Evolutionary conservation across 768 basidiomycete genomes (phyloP).

Genomic region (Suillus tomentosus): DNA sequence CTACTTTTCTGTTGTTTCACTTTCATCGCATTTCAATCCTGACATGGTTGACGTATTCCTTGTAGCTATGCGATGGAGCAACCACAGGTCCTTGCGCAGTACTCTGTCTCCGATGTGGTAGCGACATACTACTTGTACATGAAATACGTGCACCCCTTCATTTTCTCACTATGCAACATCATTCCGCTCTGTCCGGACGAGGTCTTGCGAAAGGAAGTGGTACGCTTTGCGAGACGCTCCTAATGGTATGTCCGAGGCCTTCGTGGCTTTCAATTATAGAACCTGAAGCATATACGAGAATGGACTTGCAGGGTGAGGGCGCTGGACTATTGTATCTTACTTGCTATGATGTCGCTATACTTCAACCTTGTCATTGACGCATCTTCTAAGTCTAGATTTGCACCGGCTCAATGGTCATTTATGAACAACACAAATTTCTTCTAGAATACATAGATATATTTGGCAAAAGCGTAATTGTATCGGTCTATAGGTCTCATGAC

Average conservation of each 20-base stretch:
- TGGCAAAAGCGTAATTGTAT: too few relatives aligned
- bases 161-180: constrained; percentile 98
- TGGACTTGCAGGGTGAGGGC: too few relatives aligned
- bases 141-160: constrained; percentile 99
- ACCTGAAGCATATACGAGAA: too few relatives aligned
- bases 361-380: too few relatives aligned
- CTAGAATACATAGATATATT: too few relatives aligned
- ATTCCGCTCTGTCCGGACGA: constrained; percentile 97
- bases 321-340: too few relatives aligned
- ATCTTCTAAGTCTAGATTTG: too few relatives aligned
- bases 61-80: constrained; percentile 93
- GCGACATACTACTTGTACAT: constrained; percentile 99
- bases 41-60: background rate
- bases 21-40: constrained; percentile 3
- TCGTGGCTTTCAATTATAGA: background rate
- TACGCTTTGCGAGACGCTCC: constrained; percentile 93
- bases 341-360: too few relatives aligned
- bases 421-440: too few relatives aligned
- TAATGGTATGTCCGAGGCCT: constrained; percentile 73
- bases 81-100: constrained; percentile 91
- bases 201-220: constrained; percentile 92
- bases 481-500: too few relatives aligned
- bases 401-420: too few relatives aligned
- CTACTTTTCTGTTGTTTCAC: background rate
- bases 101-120: constrained; percentile 99